Evolutionary conservation across 2,329 filamentous ascomycete species (phyloP).

Genomic region (Aspergillus ochraceus): DNA sequence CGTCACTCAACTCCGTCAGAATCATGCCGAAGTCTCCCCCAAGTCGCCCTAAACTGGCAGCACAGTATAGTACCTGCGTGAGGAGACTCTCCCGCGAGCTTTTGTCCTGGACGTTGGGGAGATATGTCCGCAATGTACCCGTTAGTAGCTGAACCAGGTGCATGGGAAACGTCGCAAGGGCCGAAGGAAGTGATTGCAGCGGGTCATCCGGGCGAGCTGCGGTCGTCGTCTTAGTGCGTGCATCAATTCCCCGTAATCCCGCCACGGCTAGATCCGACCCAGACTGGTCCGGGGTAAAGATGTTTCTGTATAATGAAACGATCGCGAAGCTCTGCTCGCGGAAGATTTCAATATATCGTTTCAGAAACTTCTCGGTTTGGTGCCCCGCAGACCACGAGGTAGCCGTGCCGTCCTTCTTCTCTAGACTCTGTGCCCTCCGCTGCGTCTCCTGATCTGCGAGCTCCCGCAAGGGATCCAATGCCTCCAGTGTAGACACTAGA

Average conservation of each 20-base stretch:
- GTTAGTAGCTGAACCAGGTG: constrained; percentile 80
- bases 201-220: constrained; percentile 28
- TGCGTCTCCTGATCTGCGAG: constrained; percentile 82
- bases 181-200: constrained; percentile 64
- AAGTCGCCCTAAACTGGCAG: constrained; percentile 82
- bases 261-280: constrained; percentile 32
- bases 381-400: constrained; percentile 61
- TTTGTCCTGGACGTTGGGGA: constrained; percentile 79
- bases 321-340: constrained; percentile 96
- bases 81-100: constrained; percentile 81
- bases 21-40: constrained; percentile 93
- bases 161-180: constrained; percentile 79
- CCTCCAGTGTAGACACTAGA: constrained; percentile 75
- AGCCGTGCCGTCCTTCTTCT: constrained; percentile 22
- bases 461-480: constrained; percentile 79
- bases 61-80: constrained; percentile 91
- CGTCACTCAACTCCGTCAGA: constrained; percentile 61
- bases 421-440: constrained; percentile 38
- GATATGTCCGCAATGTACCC: constrained; percentile 71
- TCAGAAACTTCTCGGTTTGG: constrained; percentile 91
- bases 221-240: constrained; percentile 25
- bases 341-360: constrained; percentile 95
- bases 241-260: constrained; percentile 28
- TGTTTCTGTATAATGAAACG: constrained; percentile 88
- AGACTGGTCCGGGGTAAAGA: constrained; percentile 66